Base-by-base conservation (phyloP, 495 filamentous ascomycete genomes). In the Neurospora sp. region DNA sequence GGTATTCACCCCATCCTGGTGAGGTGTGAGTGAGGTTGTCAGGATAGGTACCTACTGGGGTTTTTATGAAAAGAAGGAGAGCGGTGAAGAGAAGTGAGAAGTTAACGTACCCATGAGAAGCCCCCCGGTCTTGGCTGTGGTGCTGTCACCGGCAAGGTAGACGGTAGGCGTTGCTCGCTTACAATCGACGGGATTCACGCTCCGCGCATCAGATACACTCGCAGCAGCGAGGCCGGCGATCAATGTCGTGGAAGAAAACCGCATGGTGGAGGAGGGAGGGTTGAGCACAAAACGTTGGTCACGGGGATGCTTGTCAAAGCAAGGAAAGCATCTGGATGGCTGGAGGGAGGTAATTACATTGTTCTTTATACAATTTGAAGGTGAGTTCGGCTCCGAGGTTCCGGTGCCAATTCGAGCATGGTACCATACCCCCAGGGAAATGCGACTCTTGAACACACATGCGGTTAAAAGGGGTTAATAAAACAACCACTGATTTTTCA, bases 91-190 rank as follows among this genome's bases (percentile, higher is more conserved):
- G 27, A 31, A 31, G 27, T 31, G 2, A 31, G 27, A 31, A 2
- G 27, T 31, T 31, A 31, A 31, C 31, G 31, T 35, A 76, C 74
- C 76, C 71, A 71, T 75, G 59, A 69, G 74, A 11, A 18, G 68
- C 5, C 68, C 68, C 70, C 75, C 68, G 7, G 73, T 78, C 75
- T 75, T 79, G 46, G 87, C 87, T 84, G 88, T 89, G 37, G 87
- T 89, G 31, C 86, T 88, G 75, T 89, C 87, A 31, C 87, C 87
- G 12, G 85, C 85, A 1, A 89, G 80, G 76, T 88, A 89, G 72
- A 89, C 77, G 0, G 76, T 80, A 4, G 79, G 79, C 4, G 72
- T 71, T 6, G 77, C 75, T n/a, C 76, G 75, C 35, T 70, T 73
- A 14, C 35, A 37, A 37, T 70, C 72, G 5, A 71, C 27, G 6